Percentiles rank a stretch among this genome's conserved stretches.
Evolutionary conservation across 2,329 filamentous ascomycete species (phyloP).

Genomic region (Calonectria montana): DNA sequence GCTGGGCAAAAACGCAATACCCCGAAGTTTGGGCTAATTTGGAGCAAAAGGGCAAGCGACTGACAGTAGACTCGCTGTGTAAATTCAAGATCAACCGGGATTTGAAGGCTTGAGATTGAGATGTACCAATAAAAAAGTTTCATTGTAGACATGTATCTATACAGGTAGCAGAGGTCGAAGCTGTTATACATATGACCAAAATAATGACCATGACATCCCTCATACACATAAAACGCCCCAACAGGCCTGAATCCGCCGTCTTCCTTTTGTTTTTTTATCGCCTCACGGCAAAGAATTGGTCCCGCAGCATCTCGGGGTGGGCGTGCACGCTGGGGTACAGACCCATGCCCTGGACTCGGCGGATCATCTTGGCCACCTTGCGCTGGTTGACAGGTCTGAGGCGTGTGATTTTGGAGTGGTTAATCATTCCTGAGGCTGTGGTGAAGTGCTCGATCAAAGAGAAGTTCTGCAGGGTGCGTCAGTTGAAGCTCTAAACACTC

Average conservation of each 20-base stretch:
- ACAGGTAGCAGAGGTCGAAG: conserved; percentile 45
- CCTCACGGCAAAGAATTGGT: conserved; percentile 46
- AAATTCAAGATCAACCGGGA: conserved; percentile 62
- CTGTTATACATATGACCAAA: conserved; percentile 51
- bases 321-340: conserved; percentile 91
- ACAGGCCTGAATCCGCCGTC: conserved; percentile 3
- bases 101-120: conserved; percentile 60
- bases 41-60: conserved; percentile 61
- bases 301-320: conserved; percentile 83
- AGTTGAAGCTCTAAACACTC: neutral
- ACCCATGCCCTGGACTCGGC: conserved; percentile 88
- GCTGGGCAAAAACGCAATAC: conserved; percentile 78
- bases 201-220: conserved; percentile 41
- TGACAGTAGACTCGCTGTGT: conserved; percentile 57
- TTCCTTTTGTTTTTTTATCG: conserved; percentile 18
- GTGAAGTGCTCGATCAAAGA: conserved; percentile 91
- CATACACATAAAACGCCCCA: conserved; percentile 30
- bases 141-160: conserved; percentile 49
- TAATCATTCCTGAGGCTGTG: conserved; percentile 86
- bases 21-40: conserved; percentile 77
- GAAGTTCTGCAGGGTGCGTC: conserved; percentile 76
- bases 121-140: conserved; percentile 47
- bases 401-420: conserved; percentile 78
- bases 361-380: conserved; percentile 91
- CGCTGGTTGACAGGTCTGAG: conserved; percentile 91